Conservation (phyloP, 2,329 filamentous ascomycete species). For the Fusarium oxysporum region DNA sequence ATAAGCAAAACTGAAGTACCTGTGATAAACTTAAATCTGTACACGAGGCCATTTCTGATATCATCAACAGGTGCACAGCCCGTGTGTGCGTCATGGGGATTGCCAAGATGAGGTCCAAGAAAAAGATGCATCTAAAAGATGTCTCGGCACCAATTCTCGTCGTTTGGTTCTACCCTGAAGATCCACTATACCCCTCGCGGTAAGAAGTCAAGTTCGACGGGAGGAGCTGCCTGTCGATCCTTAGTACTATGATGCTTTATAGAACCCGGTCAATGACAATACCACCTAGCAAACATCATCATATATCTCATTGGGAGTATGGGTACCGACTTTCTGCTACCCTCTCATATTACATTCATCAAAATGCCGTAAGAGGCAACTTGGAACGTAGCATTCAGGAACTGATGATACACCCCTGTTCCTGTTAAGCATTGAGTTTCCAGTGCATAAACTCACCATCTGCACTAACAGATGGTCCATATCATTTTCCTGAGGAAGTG, state of each 20-base stretch:
- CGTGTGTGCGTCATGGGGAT: constrained; percentile 10
- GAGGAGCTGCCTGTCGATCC: neutral
- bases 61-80: constrained; percentile 2
- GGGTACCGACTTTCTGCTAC: neutral
- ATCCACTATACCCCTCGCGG: constrained; percentile 1
- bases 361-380: neutral
- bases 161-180: constrained; percentile 1
- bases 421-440: neutral
- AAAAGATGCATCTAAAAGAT: constrained; percentile 9
- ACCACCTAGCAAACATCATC: neutral
- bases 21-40: neutral
- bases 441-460: neutral
- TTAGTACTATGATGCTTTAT: neutral
- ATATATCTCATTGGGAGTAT: neutral
- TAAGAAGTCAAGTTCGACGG: neutral
- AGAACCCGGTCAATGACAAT: neutral
- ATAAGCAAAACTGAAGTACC: neutral
- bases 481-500: neutral
- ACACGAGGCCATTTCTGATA: constrained; percentile 2
- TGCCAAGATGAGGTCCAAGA: constrained; percentile 13
- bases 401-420: neutral
- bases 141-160: constrained; percentile 7
- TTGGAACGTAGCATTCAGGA: neutral
- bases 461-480: neutral
- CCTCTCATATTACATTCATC: neutral